A percentile compares a stretch with the other conserved stretches of the same genome.
phyloP scores from a whole-genome alignment of 768 basidiomycete species.

The Rhodocollybia butyracea region DNA sequence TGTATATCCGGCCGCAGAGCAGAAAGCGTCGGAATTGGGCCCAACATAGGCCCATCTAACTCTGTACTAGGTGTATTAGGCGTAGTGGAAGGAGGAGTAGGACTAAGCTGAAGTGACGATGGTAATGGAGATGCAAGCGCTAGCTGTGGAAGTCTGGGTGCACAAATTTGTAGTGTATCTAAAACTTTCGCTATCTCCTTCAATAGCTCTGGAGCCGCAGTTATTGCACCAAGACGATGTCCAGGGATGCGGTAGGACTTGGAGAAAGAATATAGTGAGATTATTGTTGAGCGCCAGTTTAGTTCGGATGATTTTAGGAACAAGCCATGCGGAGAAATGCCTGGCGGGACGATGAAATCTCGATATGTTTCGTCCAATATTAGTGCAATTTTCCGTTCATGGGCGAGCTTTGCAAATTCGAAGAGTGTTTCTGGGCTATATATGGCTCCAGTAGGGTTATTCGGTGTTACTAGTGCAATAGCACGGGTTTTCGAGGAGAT shows the following conservation, averaged over 20 bases:
- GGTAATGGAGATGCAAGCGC: slow-evolving; percentile 37
- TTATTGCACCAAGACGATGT: slow-evolving; percentile 72
- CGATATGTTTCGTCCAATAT: slow-evolving; percentile 90
- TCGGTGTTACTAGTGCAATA: slow-evolving; percentile 74
- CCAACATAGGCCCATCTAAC: neutral
- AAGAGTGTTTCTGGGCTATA: slow-evolving; percentile 57
- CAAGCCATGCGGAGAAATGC: slow-evolving; percentile 44
- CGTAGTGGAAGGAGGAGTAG: neutral
- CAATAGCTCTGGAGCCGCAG: slow-evolving; percentile 56
- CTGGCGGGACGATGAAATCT: slow-evolving; percentile 58
- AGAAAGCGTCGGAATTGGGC: slow-evolving; percentile 27
- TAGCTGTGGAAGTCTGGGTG: slow-evolving; percentile 69
- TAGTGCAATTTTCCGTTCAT: slow-evolving; percentile 52
- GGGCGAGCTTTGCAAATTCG: slow-evolving; percentile 59
- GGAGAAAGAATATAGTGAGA: slow-evolving; percentile 78
- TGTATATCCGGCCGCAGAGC: slow-evolving; percentile 50
- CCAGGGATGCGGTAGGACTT: slow-evolving; percentile 83
- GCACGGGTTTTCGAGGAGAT: slow-evolving; percentile 61
- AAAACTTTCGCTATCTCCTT: slow-evolving; percentile 49
- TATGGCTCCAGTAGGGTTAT: slow-evolving; percentile 76
- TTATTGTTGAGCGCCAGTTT: slow-evolving; percentile 57
- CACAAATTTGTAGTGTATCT: slow-evolving; percentile 79
- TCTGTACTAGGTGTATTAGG: neutral
- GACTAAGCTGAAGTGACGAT: neutral
- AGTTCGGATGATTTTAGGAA: slow-evolving; percentile 20